Evolutionary conservation across 768 basidiomycete species (phyloP), one percentile per base, ranked within the genome.

Genomic region (Kwoniella sp.): DNA sequence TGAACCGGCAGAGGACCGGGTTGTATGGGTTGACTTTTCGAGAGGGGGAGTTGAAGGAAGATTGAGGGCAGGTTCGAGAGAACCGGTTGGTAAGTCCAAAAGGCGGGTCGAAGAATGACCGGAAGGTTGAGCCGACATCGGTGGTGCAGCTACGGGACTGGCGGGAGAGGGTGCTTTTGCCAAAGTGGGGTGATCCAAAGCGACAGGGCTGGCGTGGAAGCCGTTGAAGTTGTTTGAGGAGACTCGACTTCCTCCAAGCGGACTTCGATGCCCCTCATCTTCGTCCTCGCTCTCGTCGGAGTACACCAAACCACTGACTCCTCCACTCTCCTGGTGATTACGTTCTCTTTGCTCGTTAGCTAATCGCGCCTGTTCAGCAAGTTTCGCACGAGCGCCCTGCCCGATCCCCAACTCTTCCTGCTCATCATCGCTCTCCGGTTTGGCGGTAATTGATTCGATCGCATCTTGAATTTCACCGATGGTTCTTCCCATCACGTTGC

Each of bases 381-480:
- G 64, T 22, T 78, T 73, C 1, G 79, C 76, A 15, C 82, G 64
- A 10, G 79, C 73, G 44, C 73, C 71, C 37, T 74, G 61, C 21
- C 74, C 69, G 54, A 64, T 69, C 13, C 68, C 70, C 24, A 67
- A 53, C 55, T 77, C 76, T 26, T 70, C 65, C 17, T 44, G 40
- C 40, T 44, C 67, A n/a, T 71, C 72, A 46, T 68, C 68, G 52
- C 59, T 67, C 40, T 44, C 40, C 10, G 80, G 83, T 30, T 84
- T 84, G 6, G 85, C 85, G 44, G 7, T 89, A 25, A 92, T 87
- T 71, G 92, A 90, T 64, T 93, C 90, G 70, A 94, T 92, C 21
- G 91, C 92, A 68, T 90, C 82, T 78, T 95, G 90, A 6, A 95
- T 90, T 61, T 94, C 91, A 2, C 89, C 91, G 84, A 94, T 84